phyloP scores from a whole-genome alignment of 495 filamentous ascomycete species.

The Xylaria castorea region DNA sequence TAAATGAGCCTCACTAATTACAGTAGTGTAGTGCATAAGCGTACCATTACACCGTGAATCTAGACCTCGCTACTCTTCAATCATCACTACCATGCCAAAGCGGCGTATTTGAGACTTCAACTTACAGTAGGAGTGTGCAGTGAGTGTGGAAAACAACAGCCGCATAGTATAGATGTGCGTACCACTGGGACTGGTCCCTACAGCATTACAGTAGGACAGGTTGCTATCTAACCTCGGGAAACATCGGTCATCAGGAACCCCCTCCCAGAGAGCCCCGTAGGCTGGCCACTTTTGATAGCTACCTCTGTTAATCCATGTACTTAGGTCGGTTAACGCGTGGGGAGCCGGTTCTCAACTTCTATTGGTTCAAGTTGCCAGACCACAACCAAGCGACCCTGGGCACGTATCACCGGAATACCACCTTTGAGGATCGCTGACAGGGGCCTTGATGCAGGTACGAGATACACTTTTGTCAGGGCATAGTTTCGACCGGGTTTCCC shows the following conservation, averaged over 20 bases:
- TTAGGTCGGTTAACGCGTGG: not conserved
- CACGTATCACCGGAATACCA: constrained; percentile 10
- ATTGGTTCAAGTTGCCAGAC: not conserved
- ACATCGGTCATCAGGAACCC: not conserved
- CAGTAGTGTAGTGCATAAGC: not conserved
- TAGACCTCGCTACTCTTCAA: not conserved
- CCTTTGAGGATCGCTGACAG: constrained; percentile 22
- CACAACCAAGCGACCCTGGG: not conserved
- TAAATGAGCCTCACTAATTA: not conserved
- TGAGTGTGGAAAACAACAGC: not conserved
- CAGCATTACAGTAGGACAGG: not conserved
- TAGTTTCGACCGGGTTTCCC: constrained; percentile 11
- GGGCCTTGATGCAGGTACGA: constrained; percentile 27
- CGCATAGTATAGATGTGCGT: not conserved
- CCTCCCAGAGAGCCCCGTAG: not conserved
- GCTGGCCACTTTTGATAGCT: not conserved
- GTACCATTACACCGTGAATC: not conserved
- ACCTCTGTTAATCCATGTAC: not conserved
- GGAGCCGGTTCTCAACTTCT: not conserved
- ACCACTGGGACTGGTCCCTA: not conserved
- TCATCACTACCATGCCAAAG: not conserved
- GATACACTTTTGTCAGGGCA: constrained; percentile 9
- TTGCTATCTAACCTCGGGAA: constrained; percentile 11
- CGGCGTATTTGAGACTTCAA: not conserved
- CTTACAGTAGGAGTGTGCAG: not conserved